A percentile compares a stretch with the other conserved stretches of the same genome.
Evolutionary conservation across 2,329 filamentous ascomycete species (phyloP).

Genomic region (Dothistroma pini): DNA sequence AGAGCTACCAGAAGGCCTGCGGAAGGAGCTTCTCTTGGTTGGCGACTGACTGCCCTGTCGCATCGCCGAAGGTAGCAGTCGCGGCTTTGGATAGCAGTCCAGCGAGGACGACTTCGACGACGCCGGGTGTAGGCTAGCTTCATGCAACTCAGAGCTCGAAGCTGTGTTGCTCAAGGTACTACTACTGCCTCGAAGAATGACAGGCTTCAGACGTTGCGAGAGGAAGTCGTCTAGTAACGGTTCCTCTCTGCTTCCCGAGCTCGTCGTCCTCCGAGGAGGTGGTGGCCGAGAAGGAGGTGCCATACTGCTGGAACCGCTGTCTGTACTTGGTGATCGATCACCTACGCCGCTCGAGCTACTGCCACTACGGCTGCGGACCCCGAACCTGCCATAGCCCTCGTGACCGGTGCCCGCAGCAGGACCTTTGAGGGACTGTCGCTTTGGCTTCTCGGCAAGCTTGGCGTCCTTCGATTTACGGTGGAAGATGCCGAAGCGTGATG

Average conservation of each 20-base stretch:
- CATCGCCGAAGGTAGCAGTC: conserved; percentile 32
- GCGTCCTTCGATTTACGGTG: conserved; percentile 64
- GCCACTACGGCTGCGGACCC: conserved; percentile 61
- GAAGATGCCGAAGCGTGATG: conserved; percentile 74
- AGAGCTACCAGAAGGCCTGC: conserved; percentile 24
- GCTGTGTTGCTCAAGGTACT: conserved; percentile 32
- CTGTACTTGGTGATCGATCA: conserved; percentile 45
- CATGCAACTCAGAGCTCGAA: conserved; percentile 16
- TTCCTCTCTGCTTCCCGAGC: conserved; percentile 40
- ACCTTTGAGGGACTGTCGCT: conserved; percentile 64
- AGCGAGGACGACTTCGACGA: conserved; percentile 24
- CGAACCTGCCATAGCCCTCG: conserved; percentile 73
- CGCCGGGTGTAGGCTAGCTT: conserved; percentile 7
- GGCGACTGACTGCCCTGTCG: conserved; percentile 11
- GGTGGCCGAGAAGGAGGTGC: conserved; percentile 18
- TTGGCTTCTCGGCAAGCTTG: conserved; percentile 54
- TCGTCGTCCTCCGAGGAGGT: conserved; percentile 41
- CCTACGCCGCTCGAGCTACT: conserved; percentile 52
- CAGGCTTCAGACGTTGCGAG: conserved; percentile 43
- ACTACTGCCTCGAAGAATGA: conserved; percentile 44
- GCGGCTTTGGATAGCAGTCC: conserved; percentile 23
- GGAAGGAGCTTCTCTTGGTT: conserved; percentile 13
- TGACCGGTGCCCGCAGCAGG: conserved; percentile 91
- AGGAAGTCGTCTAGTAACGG: conserved; percentile 46
- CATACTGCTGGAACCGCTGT: conserved; percentile 38